Conservation (phyloP, 1,284 basidiomycete species). For the Moesziomyces parantarcticus region DNA sequence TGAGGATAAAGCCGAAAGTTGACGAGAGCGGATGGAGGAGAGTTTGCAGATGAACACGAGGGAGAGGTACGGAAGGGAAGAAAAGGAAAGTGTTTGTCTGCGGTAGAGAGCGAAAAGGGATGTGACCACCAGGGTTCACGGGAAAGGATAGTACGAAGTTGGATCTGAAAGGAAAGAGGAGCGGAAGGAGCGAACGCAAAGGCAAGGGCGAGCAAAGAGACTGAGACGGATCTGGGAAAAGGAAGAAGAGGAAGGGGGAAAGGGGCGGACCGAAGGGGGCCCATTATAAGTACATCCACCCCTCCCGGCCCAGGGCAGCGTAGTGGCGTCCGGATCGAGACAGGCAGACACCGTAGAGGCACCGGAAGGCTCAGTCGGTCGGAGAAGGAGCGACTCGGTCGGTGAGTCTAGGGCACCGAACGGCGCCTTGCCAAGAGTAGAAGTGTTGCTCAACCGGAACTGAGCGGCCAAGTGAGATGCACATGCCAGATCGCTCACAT, state of each 20-base stretch:
- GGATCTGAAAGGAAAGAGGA: conserved; percentile 23
- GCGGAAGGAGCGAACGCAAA: conserved; percentile 36
- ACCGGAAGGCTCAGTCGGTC: not conserved
- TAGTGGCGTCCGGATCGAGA: not conserved
- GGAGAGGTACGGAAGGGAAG: not conserved
- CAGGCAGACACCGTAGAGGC: conserved; percentile 2
- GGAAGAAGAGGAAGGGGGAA: conserved; percentile 12
- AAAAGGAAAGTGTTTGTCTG: conserved; percentile 21
- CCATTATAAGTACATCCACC: conserved; percentile 24
- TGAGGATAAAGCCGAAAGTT: not conserved
- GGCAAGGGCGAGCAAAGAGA: conserved; percentile 34
- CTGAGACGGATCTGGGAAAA: conserved; percentile 28
- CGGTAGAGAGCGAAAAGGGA: conserved; percentile 1
- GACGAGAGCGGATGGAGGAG: not conserved
- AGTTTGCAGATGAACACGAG: conserved; percentile 2
- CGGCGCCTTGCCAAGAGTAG: conserved; percentile 2
- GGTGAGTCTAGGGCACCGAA: not conserved
- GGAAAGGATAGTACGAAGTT: conserved; percentile 26
- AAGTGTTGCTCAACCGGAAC: conserved; percentile 13
- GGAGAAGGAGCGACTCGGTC: not conserved
- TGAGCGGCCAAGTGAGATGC: not conserved
- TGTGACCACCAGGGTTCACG: conserved; percentile 56
- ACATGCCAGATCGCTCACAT: not conserved
- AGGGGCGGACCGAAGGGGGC: not conserved
- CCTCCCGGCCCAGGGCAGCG: not conserved